Evolutionary conservation across 192 early-diverging fungal genomes (phyloP), one percentile per base, ranked within the genome.

Genomic region (Gryganskiella cystojenkinii): DNA sequence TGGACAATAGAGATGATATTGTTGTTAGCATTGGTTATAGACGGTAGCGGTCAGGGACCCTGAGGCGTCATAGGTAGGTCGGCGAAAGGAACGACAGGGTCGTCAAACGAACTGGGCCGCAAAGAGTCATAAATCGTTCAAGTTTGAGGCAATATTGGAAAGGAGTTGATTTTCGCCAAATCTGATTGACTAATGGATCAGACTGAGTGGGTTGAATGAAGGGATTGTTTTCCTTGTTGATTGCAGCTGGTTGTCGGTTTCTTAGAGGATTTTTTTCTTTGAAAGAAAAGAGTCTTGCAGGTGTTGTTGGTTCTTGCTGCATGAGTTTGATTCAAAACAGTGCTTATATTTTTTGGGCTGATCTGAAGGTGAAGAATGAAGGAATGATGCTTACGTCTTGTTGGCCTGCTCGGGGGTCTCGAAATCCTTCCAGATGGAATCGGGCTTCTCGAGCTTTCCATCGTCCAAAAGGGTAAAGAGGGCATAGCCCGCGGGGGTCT

Each of bases 401-500:
- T 97, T 96, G 55, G 96, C 96, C 54, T 82, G 80, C 55, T 94
- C 95, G 30, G 96, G 84, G 31, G 95, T 92, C 61, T 90, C 92
- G 81, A 99, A 99, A 71, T 92, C 86, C 83, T 94, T 93, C 88
- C 89, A 90, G 67, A 98, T 83, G 52, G 91, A 84, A 51, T 98
- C 95, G 45, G 93, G 91, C 78, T 95, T 92, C 73, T 90, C 83
- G 64, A 98, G 85, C 85, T 95, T 95, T 60, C 86, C 90, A 70
- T 97, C 94, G 81, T 97, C 93, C 53, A 92, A 84, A 85, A 96
- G 85, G 89, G 94, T 95, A 87, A 99, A 99, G 54, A 99, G 89
- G 67, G 98, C 96, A 71, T 95, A 98, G 54, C 98, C 98, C 53
- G 96, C 96, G 55, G 96, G 91, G 47, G 96, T 97, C 85, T 99